phyloP scores from a whole-genome alignment of 2,329 filamentous ascomycete species.

The Sclerotinia nivalis region DNA sequence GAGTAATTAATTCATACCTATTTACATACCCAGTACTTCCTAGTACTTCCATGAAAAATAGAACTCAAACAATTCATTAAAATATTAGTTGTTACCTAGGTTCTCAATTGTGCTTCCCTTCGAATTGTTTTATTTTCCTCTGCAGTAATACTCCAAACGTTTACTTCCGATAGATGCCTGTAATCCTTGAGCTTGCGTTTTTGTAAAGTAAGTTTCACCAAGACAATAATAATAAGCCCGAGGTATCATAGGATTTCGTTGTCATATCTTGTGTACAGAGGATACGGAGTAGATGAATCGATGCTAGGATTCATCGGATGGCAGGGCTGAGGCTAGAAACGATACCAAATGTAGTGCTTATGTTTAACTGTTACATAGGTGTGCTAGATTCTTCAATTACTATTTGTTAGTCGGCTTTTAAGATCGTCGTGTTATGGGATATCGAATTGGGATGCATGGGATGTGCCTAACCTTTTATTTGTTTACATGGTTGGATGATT shows the following conservation, averaged over 20 bases:
- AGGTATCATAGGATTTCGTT: not conserved
- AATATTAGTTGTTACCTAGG: not conserved
- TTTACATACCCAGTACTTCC: not conserved
- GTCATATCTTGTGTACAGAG: not conserved
- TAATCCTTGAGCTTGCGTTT: not conserved
- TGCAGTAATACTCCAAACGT: not conserved
- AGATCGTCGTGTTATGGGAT: too few relatives aligned
- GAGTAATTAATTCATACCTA: slow-evolving; percentile 14
- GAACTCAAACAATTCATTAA: not conserved
- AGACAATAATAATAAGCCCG: not conserved
- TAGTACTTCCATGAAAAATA: not conserved
- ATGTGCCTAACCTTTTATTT: too few relatives aligned
- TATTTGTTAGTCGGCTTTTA: too few relatives aligned
- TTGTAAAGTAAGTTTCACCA: not conserved
- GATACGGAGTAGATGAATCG: not conserved
- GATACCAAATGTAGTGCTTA: too few relatives aligned
- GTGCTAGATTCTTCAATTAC: too few relatives aligned
- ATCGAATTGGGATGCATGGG: too few relatives aligned
- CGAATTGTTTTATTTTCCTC: not conserved
- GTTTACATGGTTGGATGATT: too few relatives aligned
- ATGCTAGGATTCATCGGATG: not conserved
- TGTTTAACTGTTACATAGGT: too few relatives aligned
- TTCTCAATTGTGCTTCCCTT: not conserved
- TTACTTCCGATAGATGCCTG: not conserved
- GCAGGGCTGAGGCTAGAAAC: not conserved